Evolutionary conservation across 768 basidiomycete genomes (phyloP).

Genomic region (Gelatoporia subvermispora): DNA sequence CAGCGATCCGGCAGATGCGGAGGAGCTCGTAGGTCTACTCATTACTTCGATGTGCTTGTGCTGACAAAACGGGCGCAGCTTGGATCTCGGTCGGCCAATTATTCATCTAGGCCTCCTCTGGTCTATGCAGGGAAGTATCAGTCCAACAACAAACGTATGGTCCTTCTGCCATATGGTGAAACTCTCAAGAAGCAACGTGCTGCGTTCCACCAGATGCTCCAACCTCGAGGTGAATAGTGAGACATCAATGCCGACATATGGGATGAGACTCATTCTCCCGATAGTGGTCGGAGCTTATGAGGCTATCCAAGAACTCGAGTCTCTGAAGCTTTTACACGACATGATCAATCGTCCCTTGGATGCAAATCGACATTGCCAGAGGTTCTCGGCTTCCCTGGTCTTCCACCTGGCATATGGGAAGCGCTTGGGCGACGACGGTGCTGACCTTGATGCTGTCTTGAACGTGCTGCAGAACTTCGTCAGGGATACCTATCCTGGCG

Average conservation of each 20-base stretch:
- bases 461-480: conserved; percentile 21
- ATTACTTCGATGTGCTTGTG: not conserved
- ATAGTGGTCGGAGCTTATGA: conserved; percentile 16
- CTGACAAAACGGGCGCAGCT: conserved; percentile 1
- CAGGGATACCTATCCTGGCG: conserved; percentile 16
- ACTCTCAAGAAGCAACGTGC: conserved; percentile 12
- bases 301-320: conserved; percentile 11
- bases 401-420: conserved; percentile 16
- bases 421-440: conserved; percentile 18
- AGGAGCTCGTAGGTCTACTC: conserved; percentile 7
- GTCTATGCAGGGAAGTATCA: conserved; percentile 17
- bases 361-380: not conserved
- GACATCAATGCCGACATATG: not conserved
- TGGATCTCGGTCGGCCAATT: conserved; percentile 7
- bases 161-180: conserved; percentile 13
- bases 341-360: conserved; percentile 3
- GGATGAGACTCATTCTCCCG: not conserved
- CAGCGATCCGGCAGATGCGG: conserved; percentile 5
- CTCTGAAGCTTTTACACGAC: conserved; percentile 9
- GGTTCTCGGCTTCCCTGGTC: not conserved
- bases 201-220: conserved; percentile 14
- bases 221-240: not conserved
- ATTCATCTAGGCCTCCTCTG: conserved; percentile 8
- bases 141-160: conserved; percentile 12
- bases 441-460: conserved; percentile 18